Conservation (phyloP, 163 green algal species). For the Chloroidium sp. region DNA sequence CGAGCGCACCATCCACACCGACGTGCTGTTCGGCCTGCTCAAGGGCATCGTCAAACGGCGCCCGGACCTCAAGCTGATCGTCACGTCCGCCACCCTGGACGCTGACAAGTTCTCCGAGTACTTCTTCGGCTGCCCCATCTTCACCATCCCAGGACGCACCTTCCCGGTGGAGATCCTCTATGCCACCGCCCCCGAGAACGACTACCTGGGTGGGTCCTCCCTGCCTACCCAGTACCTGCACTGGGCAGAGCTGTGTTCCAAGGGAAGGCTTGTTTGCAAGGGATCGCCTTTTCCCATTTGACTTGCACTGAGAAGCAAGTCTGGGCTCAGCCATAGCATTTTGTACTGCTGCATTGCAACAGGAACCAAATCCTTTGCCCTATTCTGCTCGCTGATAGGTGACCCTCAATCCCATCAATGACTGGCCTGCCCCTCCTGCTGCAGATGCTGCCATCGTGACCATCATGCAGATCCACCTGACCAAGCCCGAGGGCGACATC, state of each 20-base stretch:
- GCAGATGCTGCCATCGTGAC: constrained; percentile 86
- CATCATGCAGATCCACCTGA: constrained; percentile 97
- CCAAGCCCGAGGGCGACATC: constrained; percentile 91
- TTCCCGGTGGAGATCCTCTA: constrained; percentile 74
- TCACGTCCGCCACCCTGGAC: constrained; percentile 93
- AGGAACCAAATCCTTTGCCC: too few species aligned
- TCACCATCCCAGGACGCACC: constrained; percentile 90
- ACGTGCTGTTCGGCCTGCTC: constrained; percentile 96
- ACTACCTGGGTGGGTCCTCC: neutral
- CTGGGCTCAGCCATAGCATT: too few species aligned
- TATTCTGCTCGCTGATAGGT: too few species aligned
- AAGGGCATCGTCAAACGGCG: constrained; percentile 59
- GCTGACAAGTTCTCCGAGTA: constrained; percentile 96
- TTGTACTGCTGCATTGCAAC: too few species aligned
- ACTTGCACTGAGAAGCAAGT: too few species aligned
- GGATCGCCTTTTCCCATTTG: too few species aligned
- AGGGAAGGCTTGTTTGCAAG: too few species aligned
- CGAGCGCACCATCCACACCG: constrained; percentile 97
- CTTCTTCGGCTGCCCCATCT: constrained; percentile 96
- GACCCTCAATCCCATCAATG: too few species aligned
- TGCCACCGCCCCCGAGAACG: neutral
- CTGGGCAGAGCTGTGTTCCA: too few species aligned
- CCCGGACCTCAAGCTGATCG: constrained; percentile 89
- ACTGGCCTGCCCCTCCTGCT: constrained; percentile 75
- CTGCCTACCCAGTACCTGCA: too few species aligned